Evolutionary conservation across 2,329 filamentous ascomycete genomes (phyloP).

Genomic region (Lachnellula arida): DNA sequence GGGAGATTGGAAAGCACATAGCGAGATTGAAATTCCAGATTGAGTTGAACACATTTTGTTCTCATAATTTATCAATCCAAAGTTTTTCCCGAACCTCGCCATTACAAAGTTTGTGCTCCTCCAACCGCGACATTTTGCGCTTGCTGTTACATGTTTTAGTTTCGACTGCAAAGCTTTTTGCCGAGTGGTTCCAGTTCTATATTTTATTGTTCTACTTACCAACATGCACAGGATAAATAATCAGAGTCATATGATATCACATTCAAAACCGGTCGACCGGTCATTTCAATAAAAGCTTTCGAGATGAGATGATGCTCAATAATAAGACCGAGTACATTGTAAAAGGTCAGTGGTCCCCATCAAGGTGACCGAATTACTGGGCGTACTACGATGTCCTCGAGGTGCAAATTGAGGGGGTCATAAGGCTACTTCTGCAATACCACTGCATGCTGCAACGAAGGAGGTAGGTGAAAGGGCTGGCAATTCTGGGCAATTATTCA

Average conservation of each 20-base stretch:
- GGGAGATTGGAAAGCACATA: no score
- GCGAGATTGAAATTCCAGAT: no score
- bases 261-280: slow-evolving; percentile 41
- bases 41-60: no score
- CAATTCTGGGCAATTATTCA: slow-evolving; percentile 33
- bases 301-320: slow-evolving; percentile 36
- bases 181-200: slow-evolving; percentile 8
- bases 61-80: no score
- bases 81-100: no score
- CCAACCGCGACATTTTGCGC: no score
- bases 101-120: no score
- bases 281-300: slow-evolving; percentile 39
- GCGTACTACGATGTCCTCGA: slow-evolving; percentile 26
- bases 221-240: slow-evolving; percentile 37
- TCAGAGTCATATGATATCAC: slow-evolving; percentile 38
- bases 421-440: slow-evolving; percentile 39
- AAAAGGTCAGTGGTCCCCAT: slow-evolving; percentile 38
- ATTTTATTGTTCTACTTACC: slow-evolving; percentile 37
- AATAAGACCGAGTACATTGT: slow-evolving; percentile 39
- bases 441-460: slow-evolving; percentile 35
- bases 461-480: slow-evolving; percentile 36
- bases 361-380: slow-evolving; percentile 12
- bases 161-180: no score
- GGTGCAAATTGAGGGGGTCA: slow-evolving; percentile 27
- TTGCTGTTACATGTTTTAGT: no score